phyloP scores from a whole-genome alignment of 2,329 filamentous ascomycete species.

The Rutstroemia sp. region DNA sequence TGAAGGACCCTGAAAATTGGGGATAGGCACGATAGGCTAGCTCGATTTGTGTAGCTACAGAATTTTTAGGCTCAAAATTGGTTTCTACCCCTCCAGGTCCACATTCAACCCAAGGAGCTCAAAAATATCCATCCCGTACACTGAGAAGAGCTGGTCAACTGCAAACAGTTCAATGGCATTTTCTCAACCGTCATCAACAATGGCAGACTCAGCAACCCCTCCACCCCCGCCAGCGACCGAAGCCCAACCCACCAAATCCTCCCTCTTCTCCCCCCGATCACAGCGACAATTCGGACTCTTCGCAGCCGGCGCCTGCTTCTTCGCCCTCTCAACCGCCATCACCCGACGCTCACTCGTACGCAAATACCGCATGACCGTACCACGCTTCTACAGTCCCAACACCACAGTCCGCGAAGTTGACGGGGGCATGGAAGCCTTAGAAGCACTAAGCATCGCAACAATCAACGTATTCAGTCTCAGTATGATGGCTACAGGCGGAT shows the following conservation, averaged over 20 bases:
- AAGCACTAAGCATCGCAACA: constrained; percentile 80
- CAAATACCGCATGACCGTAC: constrained; percentile 53
- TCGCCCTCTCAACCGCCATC: constrained; percentile 62
- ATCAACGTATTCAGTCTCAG: constrained; percentile 73
- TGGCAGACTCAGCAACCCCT: constrained; percentile 6
- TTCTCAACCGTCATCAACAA: background rate
- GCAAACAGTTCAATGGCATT: background rate
- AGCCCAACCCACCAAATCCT: constrained; percentile 14
- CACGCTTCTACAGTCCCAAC: constrained; percentile 65
- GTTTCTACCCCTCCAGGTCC: no score
- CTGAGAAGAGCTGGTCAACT: background rate
- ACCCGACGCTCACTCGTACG: constrained; percentile 63
- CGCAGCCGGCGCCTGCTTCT: constrained; percentile 67
- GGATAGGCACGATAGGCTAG: background rate
- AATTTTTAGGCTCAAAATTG: background rate
- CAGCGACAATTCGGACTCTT: constrained; percentile 60
- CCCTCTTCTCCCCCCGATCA: constrained; percentile 28
- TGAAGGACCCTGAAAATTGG: background rate
- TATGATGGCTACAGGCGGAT: constrained; percentile 66
- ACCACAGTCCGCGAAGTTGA: constrained; percentile 48
- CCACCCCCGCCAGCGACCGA: constrained; percentile 7
- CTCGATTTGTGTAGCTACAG: background rate
- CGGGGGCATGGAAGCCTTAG: constrained; percentile 65
- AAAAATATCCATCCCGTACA: no score
- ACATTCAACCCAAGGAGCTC: no score